Evolutionary conservation across 2,329 filamentous ascomycete species (phyloP), one percentile per base, ranked within the genome.

Genomic region (Scytalidium lignicola): DNA sequence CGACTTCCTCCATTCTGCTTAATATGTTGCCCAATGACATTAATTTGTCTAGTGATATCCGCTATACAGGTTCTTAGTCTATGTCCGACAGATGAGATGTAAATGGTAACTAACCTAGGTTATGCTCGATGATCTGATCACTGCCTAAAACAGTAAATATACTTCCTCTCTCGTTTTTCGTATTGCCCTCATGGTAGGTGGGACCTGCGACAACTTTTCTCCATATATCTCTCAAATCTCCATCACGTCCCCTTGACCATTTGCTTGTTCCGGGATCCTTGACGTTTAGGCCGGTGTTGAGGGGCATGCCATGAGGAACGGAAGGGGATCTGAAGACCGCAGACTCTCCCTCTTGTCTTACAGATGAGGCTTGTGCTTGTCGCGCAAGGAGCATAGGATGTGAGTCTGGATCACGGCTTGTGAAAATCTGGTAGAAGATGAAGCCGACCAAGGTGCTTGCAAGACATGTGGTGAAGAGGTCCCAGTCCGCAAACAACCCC

Each of bases 161-260:
- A 60, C 82, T 83, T 51, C 87, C 88, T 60, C 70, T 75, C 55
- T 82, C 83, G 39, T 79, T 79, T 1, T 76, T 73, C 39, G 71
- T 64, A 37, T 79, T 76, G 26, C 83, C 85, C 42, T 84, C 79
- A 29, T 83, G 80, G 49, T 83, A 79, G 15, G 78, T 69, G 8
- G 79, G 72, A 44, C 88, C 89, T 48, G 74, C 75, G 9, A 84
- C 75, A 40, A 83, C 86, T 62, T 80, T 79, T 55, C 85, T 82
- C 93, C 93, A 99, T 49, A 99, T 76, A 68, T 99, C 92, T 48
- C 92, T 80, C 56, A 99, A 73, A 61, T 99, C 92, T 41, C 93
- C 93, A 66, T 95, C 85, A 49, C 87, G 83, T 44, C 92, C 92
- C 49, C 78, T 74, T 9, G 86, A 78, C 88, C 91, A 96, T 69